Evolutionary conservation across 306 rosid species (phyloP), one percentile per base, ranked within the genome.

Genomic region (Luffa aegyptiaca): DNA sequence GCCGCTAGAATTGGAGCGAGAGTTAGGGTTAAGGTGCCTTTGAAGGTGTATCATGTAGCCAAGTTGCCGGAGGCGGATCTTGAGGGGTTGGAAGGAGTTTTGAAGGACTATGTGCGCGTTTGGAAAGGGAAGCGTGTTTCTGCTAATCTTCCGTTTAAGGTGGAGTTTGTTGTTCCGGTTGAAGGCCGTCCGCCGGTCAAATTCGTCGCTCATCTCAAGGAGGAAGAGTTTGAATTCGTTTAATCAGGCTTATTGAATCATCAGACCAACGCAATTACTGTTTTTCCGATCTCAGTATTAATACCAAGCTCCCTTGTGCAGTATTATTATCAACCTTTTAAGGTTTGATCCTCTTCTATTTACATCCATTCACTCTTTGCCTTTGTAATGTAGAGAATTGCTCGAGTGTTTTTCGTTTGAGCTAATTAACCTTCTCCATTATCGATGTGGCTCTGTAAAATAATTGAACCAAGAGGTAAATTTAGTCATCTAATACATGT

Each of bases 51-150:
- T 85, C 99, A 95, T 74, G 88, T 95, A 51, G 96, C 97, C 2
- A 93, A 80, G 83, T 88, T 88, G 1, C 81, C 90, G 5, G 99
- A 95, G 82, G 1, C 90, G 4, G 96, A 95, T 76, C 87, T 95
- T 17, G 65, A 80, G 1, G 97, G 97, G 8, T 76, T 85, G 86
- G 99, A 91, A 86, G 99, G 99, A 17, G 75, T 83, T 73, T 81
- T 95, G 80, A 93, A 93, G 91, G 97, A 95, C 83, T 90, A 91
- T 66, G 96, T 93, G 8, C 87, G 83, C 21, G 63, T 91, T 37
- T 95, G 99, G 99, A 95, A 91, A 49, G 97, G 93, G 61, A 95
- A 91, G 86, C 82, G 85, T 49, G 92, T 95, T 68, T 95, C 99
- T 13, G 97, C 97, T 10, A 95, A 95, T 85, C 83, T 90, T 20